Evolutionary conservation across 2,329 filamentous ascomycete genomes (phyloP).

Genomic region (Hypoxylon sp.): DNA sequence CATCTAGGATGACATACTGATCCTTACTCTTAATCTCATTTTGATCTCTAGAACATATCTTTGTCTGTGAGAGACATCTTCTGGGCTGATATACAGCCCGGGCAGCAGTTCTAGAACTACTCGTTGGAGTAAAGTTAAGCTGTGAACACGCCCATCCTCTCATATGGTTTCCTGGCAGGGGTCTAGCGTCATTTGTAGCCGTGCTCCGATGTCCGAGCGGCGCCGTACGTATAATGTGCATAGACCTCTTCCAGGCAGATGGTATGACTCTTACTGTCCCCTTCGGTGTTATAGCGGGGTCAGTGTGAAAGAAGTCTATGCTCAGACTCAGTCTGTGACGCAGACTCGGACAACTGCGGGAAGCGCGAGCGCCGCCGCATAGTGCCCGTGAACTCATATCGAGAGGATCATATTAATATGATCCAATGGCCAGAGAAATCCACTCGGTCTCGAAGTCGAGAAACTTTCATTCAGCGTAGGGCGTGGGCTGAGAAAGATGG

Average conservation of each 20-base stretch:
- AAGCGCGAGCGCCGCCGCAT: slow-evolving; percentile 38
- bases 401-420: slow-evolving; percentile 44
- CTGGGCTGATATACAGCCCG: slow-evolving; percentile 3
- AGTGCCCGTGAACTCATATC: slow-evolving; percentile 45
- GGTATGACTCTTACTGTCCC: background rate
- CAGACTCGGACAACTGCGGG: slow-evolving; percentile 34
- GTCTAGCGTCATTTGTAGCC: background rate
- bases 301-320: slow-evolving; percentile 4
- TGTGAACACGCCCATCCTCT: background rate
- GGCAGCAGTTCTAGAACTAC: background rate
- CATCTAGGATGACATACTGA: slow-evolving; percentile 34
- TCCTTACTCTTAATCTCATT: slow-evolving; percentile 34
- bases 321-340: slow-evolving; percentile 11
- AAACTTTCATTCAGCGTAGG: background rate
- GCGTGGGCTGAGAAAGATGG: background rate
- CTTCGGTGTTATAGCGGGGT: background rate
- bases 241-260: slow-evolving; percentile 12
- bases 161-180: background rate
- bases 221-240: slow-evolving; percentile 3
- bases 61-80: slow-evolving; percentile 33
- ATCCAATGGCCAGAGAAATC: background rate
- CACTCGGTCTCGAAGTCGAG: background rate
- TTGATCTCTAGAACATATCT: slow-evolving; percentile 2
- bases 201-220: background rate
- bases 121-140: background rate